Conservation (phyloP, 306 rosid genomes). For the Styphnolobium japonicum region DNA sequence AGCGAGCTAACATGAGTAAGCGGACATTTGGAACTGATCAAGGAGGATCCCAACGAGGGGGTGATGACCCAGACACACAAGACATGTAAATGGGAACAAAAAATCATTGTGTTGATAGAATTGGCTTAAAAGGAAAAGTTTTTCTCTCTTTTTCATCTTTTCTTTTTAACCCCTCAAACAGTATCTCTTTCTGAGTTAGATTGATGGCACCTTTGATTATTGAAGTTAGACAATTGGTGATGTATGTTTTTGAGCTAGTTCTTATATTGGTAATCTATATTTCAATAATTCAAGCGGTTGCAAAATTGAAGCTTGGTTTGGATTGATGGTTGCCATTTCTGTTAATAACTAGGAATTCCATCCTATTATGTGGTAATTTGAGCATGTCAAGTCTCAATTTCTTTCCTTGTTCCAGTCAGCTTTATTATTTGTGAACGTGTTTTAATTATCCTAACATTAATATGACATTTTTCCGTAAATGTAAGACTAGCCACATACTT, state of each 20-base stretch:
- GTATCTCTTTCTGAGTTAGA: slow-evolving; percentile 5
- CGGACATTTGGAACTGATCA: slow-evolving; percentile 80
- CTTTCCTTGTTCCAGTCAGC: not conserved
- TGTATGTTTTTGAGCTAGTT: slow-evolving; percentile 38
- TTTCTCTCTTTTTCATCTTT: slow-evolving; percentile 14
- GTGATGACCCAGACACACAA: slow-evolving; percentile 41
- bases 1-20: slow-evolving; percentile 97
- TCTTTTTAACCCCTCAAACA: slow-evolving; percentile 12
- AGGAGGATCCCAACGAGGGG: slow-evolving; percentile 55
- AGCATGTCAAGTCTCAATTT: not conserved
- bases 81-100: slow-evolving; percentile 45
- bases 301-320: not conserved
- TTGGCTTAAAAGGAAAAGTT: slow-evolving; percentile 20
- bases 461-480: too few species aligned
- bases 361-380: not conserved
- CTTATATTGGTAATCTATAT: slow-evolving; percentile 29
- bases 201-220: slow-evolving; percentile 22
- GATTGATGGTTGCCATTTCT: not conserved
- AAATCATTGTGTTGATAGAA: slow-evolving; percentile 29
- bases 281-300: slow-evolving; percentile 33
- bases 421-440: not conserved
- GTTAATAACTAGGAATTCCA: not conserved
- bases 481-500: too few species aligned
- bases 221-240: slow-evolving; percentile 24
- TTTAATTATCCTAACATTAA: too few species aligned